These are phyloP conservation scores for Aspergillus fijiensis DNA, from an alignment of 2,329 filamentous ascomycete species.

Conservation along the genomic window DNA sequence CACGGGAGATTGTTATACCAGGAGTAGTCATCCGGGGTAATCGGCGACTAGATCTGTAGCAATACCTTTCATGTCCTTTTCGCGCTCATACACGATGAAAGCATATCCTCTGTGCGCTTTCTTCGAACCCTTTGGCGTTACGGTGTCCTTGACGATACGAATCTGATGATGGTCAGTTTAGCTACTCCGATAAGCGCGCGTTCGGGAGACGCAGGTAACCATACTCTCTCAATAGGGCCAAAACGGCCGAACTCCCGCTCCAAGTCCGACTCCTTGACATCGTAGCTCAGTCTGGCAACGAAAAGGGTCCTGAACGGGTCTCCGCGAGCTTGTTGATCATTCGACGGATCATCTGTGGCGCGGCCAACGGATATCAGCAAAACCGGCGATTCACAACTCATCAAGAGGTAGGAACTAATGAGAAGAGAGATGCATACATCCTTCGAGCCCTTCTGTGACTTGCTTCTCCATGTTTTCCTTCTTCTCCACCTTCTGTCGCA, in stretches of 20 bases:
- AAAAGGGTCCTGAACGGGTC: constrained; percentile 96
- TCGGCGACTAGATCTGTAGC: constrained; percentile 10
- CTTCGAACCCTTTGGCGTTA: constrained; percentile 69
- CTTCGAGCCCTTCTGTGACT: constrained; percentile 62
- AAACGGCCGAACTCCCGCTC: constrained; percentile 92
- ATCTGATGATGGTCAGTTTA: constrained; percentile 57
- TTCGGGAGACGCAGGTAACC: constrained; percentile 26
- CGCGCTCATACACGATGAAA: constrained; percentile 94
- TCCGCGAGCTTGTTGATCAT: constrained; percentile 85
- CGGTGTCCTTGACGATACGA: constrained; percentile 76
- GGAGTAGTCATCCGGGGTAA: neutral
- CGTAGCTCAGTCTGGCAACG: constrained; percentile 84
- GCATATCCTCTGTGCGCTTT: constrained; percentile 87
- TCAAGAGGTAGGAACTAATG: too few species aligned
- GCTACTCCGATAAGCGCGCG: neutral
- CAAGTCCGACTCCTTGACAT: constrained; percentile 82
- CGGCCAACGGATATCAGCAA: constrained; percentile 1
- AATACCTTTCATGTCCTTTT: constrained; percentile 98
- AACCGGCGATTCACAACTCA: neutral
- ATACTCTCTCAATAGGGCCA: constrained; percentile 87
- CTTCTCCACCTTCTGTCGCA: constrained; percentile 81
- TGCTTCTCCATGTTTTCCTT: constrained; percentile 64
- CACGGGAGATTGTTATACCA: constrained; percentile 11
- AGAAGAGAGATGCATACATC: constrained; percentile 52
- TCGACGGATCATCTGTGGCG: constrained; percentile 69